A percentile compares a stretch with the other conserved stretches of the same genome.
These are phyloP conservation scores for Trichosporon inkin DNA, from an alignment of 1,284 basidiomycete species.

Conservation along the genomic window DNA sequence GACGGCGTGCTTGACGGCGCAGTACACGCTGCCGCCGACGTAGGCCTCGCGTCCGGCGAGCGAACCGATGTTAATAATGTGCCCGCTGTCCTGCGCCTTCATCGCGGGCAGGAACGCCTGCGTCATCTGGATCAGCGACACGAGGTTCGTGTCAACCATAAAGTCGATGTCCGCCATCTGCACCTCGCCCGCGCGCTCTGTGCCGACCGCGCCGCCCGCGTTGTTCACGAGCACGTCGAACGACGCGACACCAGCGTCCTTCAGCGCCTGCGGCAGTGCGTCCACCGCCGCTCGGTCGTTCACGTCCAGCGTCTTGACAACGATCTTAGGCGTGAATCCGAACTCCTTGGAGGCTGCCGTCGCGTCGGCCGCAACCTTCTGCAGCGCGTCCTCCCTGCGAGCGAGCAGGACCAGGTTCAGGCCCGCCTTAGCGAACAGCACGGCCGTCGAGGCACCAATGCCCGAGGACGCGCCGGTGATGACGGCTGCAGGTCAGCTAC, in stretches of 20 bases:
- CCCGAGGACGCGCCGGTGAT: constrained; percentile 50
- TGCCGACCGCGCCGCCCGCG: constrained; percentile 24
- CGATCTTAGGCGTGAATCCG: constrained; percentile 24
- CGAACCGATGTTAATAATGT: constrained; percentile 90
- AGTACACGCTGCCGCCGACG: constrained; percentile 63
- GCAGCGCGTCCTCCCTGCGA: constrained; percentile 57
- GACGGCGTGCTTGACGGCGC: constrained; percentile 59
- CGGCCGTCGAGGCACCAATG: constrained; percentile 50
- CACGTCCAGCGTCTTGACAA: constrained; percentile 25
- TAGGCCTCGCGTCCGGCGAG: constrained; percentile 85
- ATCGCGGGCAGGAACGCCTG: constrained; percentile 59
- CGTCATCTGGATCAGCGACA: constrained; percentile 15
- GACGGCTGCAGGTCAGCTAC: constrained; percentile 27
- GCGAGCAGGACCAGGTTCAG: constrained; percentile 61
- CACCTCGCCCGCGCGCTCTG: constrained; percentile 28
- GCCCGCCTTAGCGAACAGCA: constrained; percentile 57
- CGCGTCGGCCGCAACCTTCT: constrained; percentile 53
- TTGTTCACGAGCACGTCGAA: constrained; percentile 28
- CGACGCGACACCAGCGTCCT: constrained; percentile 14
- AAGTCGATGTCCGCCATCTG: constrained; percentile 35
- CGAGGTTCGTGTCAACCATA: constrained; percentile 78
- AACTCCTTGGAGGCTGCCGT: constrained; percentile 18
- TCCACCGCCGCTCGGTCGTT: constrained; percentile 24
- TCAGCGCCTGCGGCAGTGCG: constrained; percentile 15
- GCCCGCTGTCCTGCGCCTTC: constrained; percentile 67